Base-by-base conservation (phyloP, 2,329 filamentous ascomycete species). In the Sordariomycetes sp. region DNA sequence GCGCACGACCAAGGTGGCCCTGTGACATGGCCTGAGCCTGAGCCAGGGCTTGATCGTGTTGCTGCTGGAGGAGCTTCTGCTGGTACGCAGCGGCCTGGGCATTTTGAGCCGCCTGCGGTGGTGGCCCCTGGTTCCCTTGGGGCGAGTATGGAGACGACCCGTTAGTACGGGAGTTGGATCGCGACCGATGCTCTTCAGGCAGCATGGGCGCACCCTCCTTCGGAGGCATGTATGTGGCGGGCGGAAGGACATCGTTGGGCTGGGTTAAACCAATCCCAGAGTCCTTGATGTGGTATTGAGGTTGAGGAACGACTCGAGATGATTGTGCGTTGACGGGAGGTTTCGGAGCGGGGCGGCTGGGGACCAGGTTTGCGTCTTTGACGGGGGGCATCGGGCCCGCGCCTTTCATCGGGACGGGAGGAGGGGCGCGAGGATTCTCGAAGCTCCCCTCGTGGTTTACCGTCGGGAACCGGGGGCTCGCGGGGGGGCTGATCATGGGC, bases 341-440 rank as follows among this genome's bases (percentile, higher is more conserved):
- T 71, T 89, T 89, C 56, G 92, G 94, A 53, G 93, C 91, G 58
- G 90, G 89, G 61, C 94, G 84, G 66, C 84, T 88, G 55, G 94
- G 92, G 68, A 96, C 79, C 66, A 91, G 76, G 61, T 81, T 80
- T 61, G 79, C 69, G 62, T 83, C 81, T 68, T 81, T 81, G 24
- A 58, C 54, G 18, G 59, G 53, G 59, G 61, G 58, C 59, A 72
- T 69, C 50, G 76, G 73, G 35, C 74, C 69, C 53, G 72, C 71
- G 67, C 81, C 61, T 51, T 59, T 61, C 20, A 48, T 70, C 59
- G 93, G 92, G 61, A 97, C 89, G 12, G 93, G 94, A 62, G 94
- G 94, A 46, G 94, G 89, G 20, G 93, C 89, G 68, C 94, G 84
- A 54, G 94, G 94, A 69, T 99, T 97, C 75, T 97, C 94, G 73